These are phyloP conservation scores for Carex littledalei DNA, from an alignment of 176 grass and related monocot species.

Conservation along the genomic window DNA sequence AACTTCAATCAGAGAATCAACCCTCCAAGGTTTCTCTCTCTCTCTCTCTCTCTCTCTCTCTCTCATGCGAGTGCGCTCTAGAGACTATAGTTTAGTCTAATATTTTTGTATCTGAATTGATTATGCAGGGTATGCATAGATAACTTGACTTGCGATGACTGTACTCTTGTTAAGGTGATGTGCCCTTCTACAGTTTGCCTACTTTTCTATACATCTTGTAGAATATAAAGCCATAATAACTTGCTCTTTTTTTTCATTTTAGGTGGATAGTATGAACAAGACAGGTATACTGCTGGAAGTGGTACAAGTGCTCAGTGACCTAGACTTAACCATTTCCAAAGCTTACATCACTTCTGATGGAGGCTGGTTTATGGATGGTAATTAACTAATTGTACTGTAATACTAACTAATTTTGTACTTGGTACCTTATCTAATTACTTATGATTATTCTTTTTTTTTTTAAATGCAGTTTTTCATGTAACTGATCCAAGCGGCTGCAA, in stretches of 20 bases:
- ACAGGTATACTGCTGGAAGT: conserved; percentile 91
- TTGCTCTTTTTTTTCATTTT: not conserved
- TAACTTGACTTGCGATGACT: conserved; percentile 64
- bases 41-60: not conserved
- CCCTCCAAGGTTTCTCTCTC: conserved; percentile 63
- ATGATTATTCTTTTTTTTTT: not conserved
- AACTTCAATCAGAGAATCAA: conserved; percentile 87
- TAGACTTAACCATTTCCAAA: conserved; percentile 83
- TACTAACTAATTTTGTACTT: not conserved
- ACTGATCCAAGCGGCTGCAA: conserved; percentile 70
- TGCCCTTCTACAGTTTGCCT: not conserved
- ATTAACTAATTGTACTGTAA: not conserved
- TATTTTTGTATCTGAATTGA: not conserved
- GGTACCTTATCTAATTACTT: not conserved
- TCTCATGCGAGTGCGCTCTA: not conserved
- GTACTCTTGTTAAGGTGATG: conserved; percentile 83
- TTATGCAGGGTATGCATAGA: conserved; percentile 80
- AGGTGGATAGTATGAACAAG: conserved; percentile 98
- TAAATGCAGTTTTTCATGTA: conserved; percentile 85
- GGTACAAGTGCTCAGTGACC: conserved; percentile 86
- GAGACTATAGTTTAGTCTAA: not conserved
- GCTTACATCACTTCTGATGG: conserved; percentile 97
- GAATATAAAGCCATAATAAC: not conserved
- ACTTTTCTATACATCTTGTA: not conserved
- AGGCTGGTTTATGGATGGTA: conserved; percentile 99